Conservation (phyloP, 2,329 filamentous ascomycete species). For the Lasiodiplodia citricola region DNA sequence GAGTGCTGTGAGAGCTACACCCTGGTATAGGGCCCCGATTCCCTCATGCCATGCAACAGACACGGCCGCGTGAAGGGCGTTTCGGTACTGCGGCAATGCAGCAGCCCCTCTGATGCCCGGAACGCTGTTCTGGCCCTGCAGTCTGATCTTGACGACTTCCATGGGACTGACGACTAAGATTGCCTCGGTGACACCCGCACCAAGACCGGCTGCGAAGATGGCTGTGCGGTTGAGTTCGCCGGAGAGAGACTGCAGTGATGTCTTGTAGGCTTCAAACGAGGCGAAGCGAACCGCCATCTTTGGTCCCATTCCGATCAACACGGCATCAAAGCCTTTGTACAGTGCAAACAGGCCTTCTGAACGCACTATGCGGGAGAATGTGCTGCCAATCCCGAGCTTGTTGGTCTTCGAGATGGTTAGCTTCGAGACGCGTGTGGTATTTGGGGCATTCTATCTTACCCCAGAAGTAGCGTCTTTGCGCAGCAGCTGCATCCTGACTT, state of each 20-base stretch:
- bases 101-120: neutral
- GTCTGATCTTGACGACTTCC: constrained; percentile 16
- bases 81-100: neutral
- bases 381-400: neutral
- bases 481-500: neutral
- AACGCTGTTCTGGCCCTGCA: neutral
- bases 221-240: neutral
- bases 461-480: neutral
- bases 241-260: neutral
- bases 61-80: neutral
- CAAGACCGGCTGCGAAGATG: neutral
- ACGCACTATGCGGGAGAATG: neutral
- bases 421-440: too few species aligned
- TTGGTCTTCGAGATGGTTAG: neutral
- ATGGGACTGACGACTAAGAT: constrained; percentile 5
- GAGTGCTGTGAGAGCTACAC: neutral
- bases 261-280: constrained; percentile 11
- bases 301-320: constrained; percentile 7
- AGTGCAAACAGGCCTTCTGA: neutral
- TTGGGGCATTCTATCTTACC: neutral
- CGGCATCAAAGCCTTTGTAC: constrained; percentile 4
- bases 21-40: neutral
- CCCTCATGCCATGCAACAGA: constrained; percentile 1
- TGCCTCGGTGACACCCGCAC: neutral
- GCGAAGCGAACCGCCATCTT: constrained; percentile 13